phyloP scores from a whole-genome alignment of 371 early-diverging fungal species.

The Mucor piriformis region DNA sequence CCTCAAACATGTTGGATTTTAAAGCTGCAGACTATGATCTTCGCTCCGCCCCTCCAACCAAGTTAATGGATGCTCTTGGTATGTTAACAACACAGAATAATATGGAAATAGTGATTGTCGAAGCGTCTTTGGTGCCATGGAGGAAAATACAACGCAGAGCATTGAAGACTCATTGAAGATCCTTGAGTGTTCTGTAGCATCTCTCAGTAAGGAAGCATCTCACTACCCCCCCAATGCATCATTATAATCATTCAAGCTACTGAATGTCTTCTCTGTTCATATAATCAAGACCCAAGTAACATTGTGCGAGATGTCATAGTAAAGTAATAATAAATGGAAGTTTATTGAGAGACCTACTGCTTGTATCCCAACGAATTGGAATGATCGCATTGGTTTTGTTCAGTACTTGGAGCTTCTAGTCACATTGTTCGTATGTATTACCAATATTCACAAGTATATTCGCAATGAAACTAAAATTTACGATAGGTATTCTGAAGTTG shows the following conservation, averaged over 20 bases:
- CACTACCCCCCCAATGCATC: too few relatives aligned
- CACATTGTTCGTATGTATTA: slow-evolving; percentile 15
- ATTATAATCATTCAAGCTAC: too few relatives aligned
- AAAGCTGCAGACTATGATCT: slow-evolving; percentile 8
- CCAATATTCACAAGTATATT: too few relatives aligned
- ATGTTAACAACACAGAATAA: slow-evolving; percentile 7
- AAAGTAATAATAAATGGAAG: too few relatives aligned
- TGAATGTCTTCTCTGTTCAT: too few relatives aligned
- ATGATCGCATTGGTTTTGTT: slow-evolving; percentile 6
- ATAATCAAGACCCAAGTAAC: too few relatives aligned
- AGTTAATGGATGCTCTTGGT: slow-evolving; percentile 17
- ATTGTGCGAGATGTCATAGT: too few relatives aligned
- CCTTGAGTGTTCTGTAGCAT: slow-evolving; percentile 7
- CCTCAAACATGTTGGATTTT: slow-evolving; percentile 1
- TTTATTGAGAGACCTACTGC: slow-evolving; percentile 13
- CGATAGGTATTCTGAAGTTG: too few relatives aligned
- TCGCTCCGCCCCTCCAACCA: slow-evolving; percentile 3
- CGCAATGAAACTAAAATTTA: too few relatives aligned
- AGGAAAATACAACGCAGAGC: slow-evolving; percentile 10
- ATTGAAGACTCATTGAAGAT: slow-evolving; percentile 12
- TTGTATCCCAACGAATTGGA: slow-evolving; percentile 11
- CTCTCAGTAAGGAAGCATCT: slow-evolving; percentile 4
- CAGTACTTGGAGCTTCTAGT: slow-evolving; percentile 19
- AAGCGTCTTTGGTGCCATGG: slow-evolving; percentile 8
- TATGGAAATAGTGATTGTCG: slow-evolving; percentile 16